Conservation (phyloP, 768 basidiomycete species). For the Hypsizygus marmoreus region DNA sequence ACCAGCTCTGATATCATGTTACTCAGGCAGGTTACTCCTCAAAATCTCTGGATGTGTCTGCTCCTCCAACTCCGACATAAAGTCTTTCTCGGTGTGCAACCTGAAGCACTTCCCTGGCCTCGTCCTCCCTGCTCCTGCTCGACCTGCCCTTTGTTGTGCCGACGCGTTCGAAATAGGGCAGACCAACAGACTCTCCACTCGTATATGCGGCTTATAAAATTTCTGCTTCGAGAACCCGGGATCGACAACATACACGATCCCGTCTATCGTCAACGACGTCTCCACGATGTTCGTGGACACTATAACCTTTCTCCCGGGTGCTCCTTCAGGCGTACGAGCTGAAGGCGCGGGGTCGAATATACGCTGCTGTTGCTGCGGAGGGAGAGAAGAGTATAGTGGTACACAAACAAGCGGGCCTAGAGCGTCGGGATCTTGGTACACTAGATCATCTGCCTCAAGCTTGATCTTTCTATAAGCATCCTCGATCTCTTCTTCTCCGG, state of each 20-base stretch:
- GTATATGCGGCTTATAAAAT: conserved; percentile 96
- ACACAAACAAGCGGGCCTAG: conserved; percentile 90
- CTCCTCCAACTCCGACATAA: conserved; percentile 93
- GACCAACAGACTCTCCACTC: conserved; percentile 92
- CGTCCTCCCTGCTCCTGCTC: conserved; percentile 95
- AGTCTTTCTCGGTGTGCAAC: conserved; percentile 96
- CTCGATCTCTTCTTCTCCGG: conserved; percentile 98
- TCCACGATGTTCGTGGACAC: conserved; percentile 98
- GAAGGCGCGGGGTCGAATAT: conserved; percentile 91
- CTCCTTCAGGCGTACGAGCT: conserved; percentile 60
- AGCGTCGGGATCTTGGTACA: conserved; percentile 65
- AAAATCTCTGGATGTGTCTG: conserved; percentile 98
- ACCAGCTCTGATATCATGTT: conserved; percentile 92
- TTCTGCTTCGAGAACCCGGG: conserved; percentile 98
- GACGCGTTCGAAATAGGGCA: conserved; percentile 96
- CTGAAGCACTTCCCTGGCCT: conserved; percentile 97
- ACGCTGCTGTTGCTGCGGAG: conserved; percentile 91
- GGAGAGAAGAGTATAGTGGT: conserved; percentile 93
- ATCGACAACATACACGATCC: conserved; percentile 99
- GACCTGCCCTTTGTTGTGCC: conserved; percentile 94
- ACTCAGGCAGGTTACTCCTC: conserved; percentile 87
- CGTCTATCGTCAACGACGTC: conserved; percentile 96
- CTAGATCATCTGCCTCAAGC: conserved; percentile 83
- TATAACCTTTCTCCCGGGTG: conserved; percentile 91
- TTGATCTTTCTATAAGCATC: conserved; percentile 94